Evolutionary conservation across 2,329 filamentous ascomycete genomes (phyloP), one percentile per base, ranked within the genome.

Genomic region (Apiospora marii): DNA sequence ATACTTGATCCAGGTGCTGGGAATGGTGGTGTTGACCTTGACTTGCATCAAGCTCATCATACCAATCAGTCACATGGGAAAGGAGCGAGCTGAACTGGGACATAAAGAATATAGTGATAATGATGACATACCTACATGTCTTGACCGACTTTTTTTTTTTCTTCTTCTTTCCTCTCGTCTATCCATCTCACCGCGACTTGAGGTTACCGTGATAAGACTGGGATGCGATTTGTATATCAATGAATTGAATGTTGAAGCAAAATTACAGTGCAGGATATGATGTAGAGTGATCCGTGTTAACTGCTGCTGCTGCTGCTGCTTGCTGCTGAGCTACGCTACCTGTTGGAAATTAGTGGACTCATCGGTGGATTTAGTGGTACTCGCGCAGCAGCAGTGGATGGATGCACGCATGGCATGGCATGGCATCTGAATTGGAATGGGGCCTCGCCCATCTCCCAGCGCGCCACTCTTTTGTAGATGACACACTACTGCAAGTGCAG

Each of bases 41-140:
- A n/a, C 58, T 41, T 64, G 34, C 58, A 64, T 64, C 34, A 41
- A 41, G 10, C 30, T n/a, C 22, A 34, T 13, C 19, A 64, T 24
- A 24, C 58, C 58, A 64, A 64, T 64, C 58, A 64, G 58, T 64
- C 58, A n/a, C 34, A 41, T 41, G 58, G 58, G 12, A 64, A 64
- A 24, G 58, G 34, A n/a, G 58, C 27, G 16, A 61, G 58, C 34
- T 64, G 58, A 64, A 37, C 16, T 51, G 49, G 34, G 34, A 19
- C 7, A 22, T 64, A 34, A 34, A 22, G n/a, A 27, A 61, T 19
- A 64, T n/a, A 24, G 22, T 64, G 34, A 34, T 34, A 24, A 53
- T 53, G 51, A 64, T 41, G 53, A 41, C 34, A 41, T 14, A 41
- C 34, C 24, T 14, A 64, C 34, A 64, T 41, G 19, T 41, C 58